Evolutionary conservation across 129 eudicot genomes (phyloP).

Genomic region (Lactuca saligna): DNA sequence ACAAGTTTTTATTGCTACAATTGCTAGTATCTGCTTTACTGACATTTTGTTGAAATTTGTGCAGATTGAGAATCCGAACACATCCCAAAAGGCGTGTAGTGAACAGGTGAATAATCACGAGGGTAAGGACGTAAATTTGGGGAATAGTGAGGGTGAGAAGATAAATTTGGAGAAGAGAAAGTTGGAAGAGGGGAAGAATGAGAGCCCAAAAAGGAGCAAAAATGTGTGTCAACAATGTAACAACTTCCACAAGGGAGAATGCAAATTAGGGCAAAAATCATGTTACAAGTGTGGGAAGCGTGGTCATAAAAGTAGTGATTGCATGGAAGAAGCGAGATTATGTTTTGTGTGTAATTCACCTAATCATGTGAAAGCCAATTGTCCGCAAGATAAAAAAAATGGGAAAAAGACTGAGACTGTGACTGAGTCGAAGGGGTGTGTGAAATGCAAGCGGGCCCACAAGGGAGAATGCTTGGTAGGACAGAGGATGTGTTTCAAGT

Average conservation of each 20-base stretch:
- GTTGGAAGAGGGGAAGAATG: background rate
- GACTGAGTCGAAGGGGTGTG: no score
- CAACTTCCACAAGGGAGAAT: background rate
- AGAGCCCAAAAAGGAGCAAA: background rate
- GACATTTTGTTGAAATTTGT: no score
- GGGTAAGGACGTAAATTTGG: background rate
- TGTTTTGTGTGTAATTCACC: background rate
- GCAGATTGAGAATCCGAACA: background rate
- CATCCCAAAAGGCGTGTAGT: background rate
- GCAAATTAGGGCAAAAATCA: background rate
- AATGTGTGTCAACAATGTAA: background rate
- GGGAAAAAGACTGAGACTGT: no score
- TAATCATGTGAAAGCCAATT: background rate
- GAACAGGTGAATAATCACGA: background rate
- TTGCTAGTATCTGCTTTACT: no score
- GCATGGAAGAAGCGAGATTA: background rate
- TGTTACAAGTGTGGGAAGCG: background rate
- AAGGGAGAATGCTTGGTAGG: background rate
- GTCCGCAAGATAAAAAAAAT: background rate
- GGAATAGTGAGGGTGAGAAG: no score
- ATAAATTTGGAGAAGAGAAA: no score
- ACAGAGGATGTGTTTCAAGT: background rate
- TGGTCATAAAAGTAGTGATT: background rate
- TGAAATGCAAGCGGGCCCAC: background rate
- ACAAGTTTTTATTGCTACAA: no score